A percentile compares a stretch with the other conserved stretches of the same genome.
These are phyloP conservation scores for Alternaria brassicicola DNA, from an alignment of 2,329 filamentous ascomycete species.

Conservation along the genomic window DNA sequence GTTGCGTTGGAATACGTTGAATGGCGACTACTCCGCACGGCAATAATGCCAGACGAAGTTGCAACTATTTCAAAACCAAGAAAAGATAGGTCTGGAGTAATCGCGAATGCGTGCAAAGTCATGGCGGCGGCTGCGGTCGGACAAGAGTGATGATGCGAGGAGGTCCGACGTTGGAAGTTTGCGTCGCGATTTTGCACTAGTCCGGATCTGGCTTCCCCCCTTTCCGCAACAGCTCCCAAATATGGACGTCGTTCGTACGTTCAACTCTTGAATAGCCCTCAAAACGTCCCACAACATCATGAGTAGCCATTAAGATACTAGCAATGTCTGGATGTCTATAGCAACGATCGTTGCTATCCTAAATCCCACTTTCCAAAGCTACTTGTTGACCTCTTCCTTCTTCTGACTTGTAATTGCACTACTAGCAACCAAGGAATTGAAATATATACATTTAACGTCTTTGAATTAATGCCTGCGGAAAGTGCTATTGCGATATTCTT, in stretches of 20 bases:
- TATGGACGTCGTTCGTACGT: background rate
- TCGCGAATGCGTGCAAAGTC: background rate
- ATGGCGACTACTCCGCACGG: no score
- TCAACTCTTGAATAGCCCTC: background rate
- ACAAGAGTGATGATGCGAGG: background rate
- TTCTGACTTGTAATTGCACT: background rate
- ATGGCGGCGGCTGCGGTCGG: background rate
- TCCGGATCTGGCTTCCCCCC: background rate
- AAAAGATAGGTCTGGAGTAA: no score
- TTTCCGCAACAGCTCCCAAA: background rate
- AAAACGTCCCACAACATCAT: no score
- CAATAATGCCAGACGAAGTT: background rate
- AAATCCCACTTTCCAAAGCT: background rate
- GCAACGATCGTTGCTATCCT: no score
- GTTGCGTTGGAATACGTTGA: background rate
- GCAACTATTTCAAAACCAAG: background rate
- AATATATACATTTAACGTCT: no score
- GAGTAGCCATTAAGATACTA: no score
- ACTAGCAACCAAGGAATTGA: no score
- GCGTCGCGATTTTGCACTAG: background rate
- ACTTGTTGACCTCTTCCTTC: background rate
- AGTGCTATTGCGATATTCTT: no score
- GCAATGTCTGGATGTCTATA: no score
- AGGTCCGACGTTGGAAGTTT: background rate
- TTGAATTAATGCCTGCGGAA: no score